Evolutionary conservation across 225 moss, liverwort and hornwort species (phyloP), one percentile per base, ranked within the genome.

Genomic region (Straminergon stramineum): DNA sequence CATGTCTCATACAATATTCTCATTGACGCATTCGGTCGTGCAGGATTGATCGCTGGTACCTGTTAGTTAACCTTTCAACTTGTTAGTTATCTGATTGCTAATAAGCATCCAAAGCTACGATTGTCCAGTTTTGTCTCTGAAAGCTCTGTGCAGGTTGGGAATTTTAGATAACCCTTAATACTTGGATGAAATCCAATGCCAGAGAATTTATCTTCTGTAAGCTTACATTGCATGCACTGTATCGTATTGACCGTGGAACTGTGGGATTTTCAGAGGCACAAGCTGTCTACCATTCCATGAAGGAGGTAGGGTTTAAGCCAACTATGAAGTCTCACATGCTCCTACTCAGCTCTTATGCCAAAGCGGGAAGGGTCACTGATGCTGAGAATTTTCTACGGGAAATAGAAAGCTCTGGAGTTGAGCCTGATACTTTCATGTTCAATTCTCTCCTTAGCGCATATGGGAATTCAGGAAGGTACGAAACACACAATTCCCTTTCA

Each of bases 1-100:
- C 95, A 97, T 86, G 97, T 95, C 52, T 99, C 99, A 27, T 97
- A 93, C 89, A 99, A 99, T 88, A 97, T 99, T 55, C 96, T 97
- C 37, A 94, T 99, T 35, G 99, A 97, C 88, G 95, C 96, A 53
- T 96, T 91, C 87, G 96, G 97, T 78, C 95, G 97, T 65, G 94
- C 96, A 85, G 96, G 94, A 89, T 90, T 93, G 67, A 92, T 89
- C 87, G 83, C 93, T 90, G 97, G 98, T 98, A 87, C 85, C 35
- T 86, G 69, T 61, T 57, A 75, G 68, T 87, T 39, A 39, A 78
- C 75, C 85, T 58, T 86, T n/a, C 23, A 63, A 83, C 75, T 26
- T 83, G 41, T 61, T 85, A n/a, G 39, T 31, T 82, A 21, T 41
- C 41, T 70, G 32, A 71, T 85, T 51, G 15, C 39, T 74, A 28